Evolutionary conservation across 768 basidiomycete species (phyloP).

Genomic region (Hypsizygus marmoreus): DNA sequence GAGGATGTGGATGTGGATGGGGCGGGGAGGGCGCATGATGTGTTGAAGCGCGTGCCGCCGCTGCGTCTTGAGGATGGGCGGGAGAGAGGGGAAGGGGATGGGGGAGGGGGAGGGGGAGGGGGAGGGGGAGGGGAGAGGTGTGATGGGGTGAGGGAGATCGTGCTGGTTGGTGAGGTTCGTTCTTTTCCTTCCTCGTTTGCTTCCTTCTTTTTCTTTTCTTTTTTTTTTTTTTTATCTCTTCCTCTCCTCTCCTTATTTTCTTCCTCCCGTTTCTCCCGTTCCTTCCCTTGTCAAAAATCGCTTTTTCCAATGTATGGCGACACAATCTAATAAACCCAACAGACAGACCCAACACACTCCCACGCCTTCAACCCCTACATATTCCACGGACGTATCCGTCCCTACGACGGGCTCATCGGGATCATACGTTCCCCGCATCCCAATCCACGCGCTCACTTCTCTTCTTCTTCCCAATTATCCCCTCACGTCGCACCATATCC

Average conservation of each 20-base stretch:
- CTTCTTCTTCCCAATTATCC: conserved; percentile 15
- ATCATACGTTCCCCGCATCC: conserved; percentile 3
- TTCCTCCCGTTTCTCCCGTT: neutral
- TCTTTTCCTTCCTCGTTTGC: too few relatives aligned
- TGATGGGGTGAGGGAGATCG: conserved; percentile 56
- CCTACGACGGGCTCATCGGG: conserved; percentile 9
- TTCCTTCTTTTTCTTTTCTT: too few relatives aligned
- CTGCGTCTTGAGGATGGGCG: neutral
- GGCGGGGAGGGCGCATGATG: too few relatives aligned
- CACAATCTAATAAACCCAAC: neutral
- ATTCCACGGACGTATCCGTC: conserved; percentile 10
- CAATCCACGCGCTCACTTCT: too few relatives aligned
- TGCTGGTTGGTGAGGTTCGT: conserved; percentile 60
- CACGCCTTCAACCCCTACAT: conserved; percentile 3
- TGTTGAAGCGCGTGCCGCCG: too few relatives aligned
- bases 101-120: conserved; percentile 3
- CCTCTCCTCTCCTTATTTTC: neutral
- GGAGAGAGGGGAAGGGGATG: conserved; percentile 9
- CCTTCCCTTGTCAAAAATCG: neutral
- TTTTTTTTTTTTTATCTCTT: conserved; percentile 7
- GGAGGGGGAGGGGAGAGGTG: conserved; percentile 31
- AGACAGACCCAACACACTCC: conserved; percentile 10
- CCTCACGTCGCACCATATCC: neutral
- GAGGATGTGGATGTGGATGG: too few relatives aligned
- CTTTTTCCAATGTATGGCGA: neutral